phyloP scores from a whole-genome alignment of 78 protist genomes.

The Neovahlkampfia damariscottae region DNA sequence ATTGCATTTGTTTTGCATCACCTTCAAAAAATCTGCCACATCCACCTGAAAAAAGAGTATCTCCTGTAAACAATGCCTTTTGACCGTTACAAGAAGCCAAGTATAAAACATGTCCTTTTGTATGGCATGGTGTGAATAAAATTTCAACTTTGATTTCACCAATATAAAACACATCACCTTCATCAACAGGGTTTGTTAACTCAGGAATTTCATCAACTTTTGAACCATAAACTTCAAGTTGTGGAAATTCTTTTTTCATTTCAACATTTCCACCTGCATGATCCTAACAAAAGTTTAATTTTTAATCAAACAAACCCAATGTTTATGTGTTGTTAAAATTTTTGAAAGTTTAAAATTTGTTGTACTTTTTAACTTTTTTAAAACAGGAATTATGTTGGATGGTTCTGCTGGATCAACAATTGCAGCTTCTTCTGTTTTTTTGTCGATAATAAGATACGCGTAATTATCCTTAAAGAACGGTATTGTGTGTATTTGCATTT shows the following conservation, averaged over 20 bases:
- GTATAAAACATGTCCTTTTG: conserved; percentile 32
- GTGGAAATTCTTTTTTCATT: conserved; percentile 4
- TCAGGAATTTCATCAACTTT: conserved; percentile 20
- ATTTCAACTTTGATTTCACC: conserved; percentile 18
- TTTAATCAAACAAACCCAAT: conserved; percentile 10
- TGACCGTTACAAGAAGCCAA: neutral
- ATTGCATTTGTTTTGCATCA: conserved; percentile 41
- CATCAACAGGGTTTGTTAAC: conserved; percentile 9
- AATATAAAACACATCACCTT: conserved; percentile 21
- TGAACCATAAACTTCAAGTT: conserved; percentile 40
- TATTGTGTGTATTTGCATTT: neutral
- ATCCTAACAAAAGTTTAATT: conserved; percentile 36
- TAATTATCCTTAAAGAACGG: conserved; percentile 19
- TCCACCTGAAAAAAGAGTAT: conserved; percentile 70
- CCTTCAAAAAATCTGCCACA: conserved; percentile 69
- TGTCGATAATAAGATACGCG: neutral
- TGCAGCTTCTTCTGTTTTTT: neutral
- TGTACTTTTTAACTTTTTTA: conserved; percentile 17
- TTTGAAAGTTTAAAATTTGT: neutral
- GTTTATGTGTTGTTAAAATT: conserved; percentile 67
- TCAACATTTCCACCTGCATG: conserved; percentile 60
- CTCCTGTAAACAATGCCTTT: conserved; percentile 51
- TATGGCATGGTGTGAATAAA: conserved; percentile 59
- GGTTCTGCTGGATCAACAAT: conserved; percentile 6
- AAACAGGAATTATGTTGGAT: neutral